Evolutionary conservation across 805 yeast species (phyloP), one percentile per base, ranked within the genome.

Genomic region (Priceomyces haplophilus): DNA sequence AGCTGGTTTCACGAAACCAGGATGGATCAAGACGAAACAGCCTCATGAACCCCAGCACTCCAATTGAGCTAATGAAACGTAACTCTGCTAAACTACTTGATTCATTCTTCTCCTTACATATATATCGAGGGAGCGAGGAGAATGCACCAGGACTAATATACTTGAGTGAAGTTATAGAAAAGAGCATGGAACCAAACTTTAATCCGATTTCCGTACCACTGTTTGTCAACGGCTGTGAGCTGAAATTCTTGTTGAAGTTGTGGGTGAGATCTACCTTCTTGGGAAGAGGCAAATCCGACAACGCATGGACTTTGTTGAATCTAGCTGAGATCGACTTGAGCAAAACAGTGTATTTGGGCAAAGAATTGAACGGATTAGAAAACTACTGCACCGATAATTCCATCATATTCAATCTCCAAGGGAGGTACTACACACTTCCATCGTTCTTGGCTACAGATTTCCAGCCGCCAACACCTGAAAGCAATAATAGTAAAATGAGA

Each of bases 101-200:
- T 37, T 46, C 56, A 8, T 66, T 64, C 44, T 49, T 59, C 43
- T 52, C 59, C n/a, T 20, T 66, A 10, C 64, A 62, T 41, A 38
- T 50, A 13, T 39, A 35, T 7, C 39, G 37, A 4, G 51, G 37
- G 10, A 45, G 33, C 12, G 27, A 46, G 12, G 31, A 35, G 13
- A 50, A 49, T 12, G 25, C 19, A 16, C 31, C 17, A n/a, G 35
- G 43, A 24, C 48, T 64, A 37, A 38, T 65, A 3, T 65, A 65
- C 43, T 54, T 68, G 21, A 66, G 72, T 44, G 73, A 67, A 44
- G 51, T 62, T 4, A 44, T 54, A 1, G 24, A 32, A 4, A 40
- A 43, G 12, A 50, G 47, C 40, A 40, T 53, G 52, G 51, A 50
- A 33, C 68, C 68, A 10, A 48, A 53, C 32, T 68, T 65, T 41